Conservation (phyloP, 176 grass and related monocot genomes). For the Triticum dicoccoides region DNA sequence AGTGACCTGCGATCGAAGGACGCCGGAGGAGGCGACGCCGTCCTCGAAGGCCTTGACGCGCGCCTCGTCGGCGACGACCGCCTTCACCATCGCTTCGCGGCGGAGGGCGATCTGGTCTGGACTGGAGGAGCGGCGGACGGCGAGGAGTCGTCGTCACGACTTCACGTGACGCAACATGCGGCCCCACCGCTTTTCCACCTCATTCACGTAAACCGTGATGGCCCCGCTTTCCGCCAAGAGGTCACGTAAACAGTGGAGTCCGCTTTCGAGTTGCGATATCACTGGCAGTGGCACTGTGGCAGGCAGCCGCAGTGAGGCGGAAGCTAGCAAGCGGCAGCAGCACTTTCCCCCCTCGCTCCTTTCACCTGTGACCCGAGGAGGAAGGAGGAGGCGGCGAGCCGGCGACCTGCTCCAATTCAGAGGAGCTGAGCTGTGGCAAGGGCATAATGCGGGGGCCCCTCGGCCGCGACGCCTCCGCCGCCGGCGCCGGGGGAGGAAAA, state of each 20-base stretch:
- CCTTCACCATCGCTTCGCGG: conserved; percentile 58
- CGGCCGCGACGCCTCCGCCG: conserved; percentile 41
- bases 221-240: not conserved
- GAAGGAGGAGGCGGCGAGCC: not conserved
- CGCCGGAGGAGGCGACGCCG: conserved; percentile 32
- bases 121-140: not conserved
- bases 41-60: conserved; percentile 65
- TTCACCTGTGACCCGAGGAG: not conserved
- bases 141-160: not conserved
- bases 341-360: not conserved
- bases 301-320: not conserved
- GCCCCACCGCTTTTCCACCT: not conserved
- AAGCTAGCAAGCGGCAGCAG: not conserved
- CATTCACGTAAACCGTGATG: not conserved
- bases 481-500: conserved; percentile 31
- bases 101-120: not conserved
- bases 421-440: not conserved
- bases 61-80: conserved; percentile 70
- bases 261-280: not conserved
- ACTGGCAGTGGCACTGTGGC: not conserved
- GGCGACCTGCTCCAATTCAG: not conserved
- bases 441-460: conserved; percentile 59
- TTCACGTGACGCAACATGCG: not conserved
- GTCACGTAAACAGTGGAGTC: not conserved
- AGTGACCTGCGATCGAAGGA: conserved; percentile 26